Evolutionary conservation across 1,284 basidiomycete species (phyloP).

Genomic region (Heterobasidion annosum): DNA sequence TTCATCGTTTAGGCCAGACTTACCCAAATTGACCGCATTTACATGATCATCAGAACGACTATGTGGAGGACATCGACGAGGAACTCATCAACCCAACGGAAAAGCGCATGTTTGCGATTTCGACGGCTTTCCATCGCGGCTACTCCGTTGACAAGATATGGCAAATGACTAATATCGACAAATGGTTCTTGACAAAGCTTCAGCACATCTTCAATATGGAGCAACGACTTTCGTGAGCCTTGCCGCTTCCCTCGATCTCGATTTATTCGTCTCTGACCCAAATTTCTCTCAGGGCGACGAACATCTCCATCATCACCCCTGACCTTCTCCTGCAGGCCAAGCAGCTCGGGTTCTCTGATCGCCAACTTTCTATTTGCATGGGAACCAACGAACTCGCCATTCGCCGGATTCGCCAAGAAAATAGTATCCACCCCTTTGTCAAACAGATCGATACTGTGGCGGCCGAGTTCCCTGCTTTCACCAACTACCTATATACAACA

Average conservation of each 20-base stretch:
- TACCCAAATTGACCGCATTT: too few species aligned
- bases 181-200: slow-evolving; percentile 94
- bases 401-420: slow-evolving; percentile 80
- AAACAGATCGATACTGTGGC: slow-evolving; percentile 99
- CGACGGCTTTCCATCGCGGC: slow-evolving; percentile 80
- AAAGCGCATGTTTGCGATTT: slow-evolving; percentile 88
- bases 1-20: not conserved
- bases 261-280: not conserved
- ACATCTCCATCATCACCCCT: slow-evolving; percentile 59
- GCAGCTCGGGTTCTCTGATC: slow-evolving; percentile 94
- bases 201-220: slow-evolving; percentile 81
- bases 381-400: slow-evolving; percentile 87
- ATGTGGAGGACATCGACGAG: slow-evolving; percentile 77
- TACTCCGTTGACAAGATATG: slow-evolving; percentile 95
- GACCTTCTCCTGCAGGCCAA: slow-evolving; percentile 79
- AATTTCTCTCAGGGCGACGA: slow-evolving; percentile 45
- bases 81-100: slow-evolving; percentile 87
- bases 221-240: slow-evolving; percentile 56
- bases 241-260: not conserved
- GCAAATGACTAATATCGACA: slow-evolving; percentile 96
- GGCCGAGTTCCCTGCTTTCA: slow-evolving; percentile 97
- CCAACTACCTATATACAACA: slow-evolving; percentile 98
- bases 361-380: slow-evolving; percentile 76
- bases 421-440: slow-evolving; percentile 82
- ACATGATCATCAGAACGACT: slow-evolving; percentile 54